phyloP scores from a whole-genome alignment of 345 rosid species.

The Mercurialis annua region DNA sequence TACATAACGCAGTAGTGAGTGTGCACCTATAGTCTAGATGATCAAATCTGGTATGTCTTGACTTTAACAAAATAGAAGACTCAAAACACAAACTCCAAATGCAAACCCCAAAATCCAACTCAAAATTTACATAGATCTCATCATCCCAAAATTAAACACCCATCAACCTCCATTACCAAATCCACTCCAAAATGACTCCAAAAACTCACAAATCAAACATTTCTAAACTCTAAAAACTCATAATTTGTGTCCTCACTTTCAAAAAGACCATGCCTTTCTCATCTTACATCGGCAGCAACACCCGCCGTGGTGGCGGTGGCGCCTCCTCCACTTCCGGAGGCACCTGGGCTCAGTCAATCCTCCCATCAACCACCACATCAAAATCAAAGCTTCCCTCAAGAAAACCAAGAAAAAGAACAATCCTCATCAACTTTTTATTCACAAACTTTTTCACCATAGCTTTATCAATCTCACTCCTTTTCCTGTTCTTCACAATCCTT shows the following conservation, averaged over 20 bases:
- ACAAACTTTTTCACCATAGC: conserved; percentile 74
- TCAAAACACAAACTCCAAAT: no score
- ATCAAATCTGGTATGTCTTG: no score
- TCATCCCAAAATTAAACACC: no score
- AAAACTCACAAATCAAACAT: background rate
- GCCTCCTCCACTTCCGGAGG: conserved; percentile 18
- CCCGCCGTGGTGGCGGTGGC: conserved; percentile 51
- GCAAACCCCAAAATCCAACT: no score
- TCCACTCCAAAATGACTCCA: background rate
- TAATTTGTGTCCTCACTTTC: no score
- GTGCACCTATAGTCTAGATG: no score
- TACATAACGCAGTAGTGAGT: no score
- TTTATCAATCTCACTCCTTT: conserved; percentile 55
- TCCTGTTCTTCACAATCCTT: conserved; percentile 66
- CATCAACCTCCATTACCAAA: background rate
- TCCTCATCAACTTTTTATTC: conserved; percentile 60
- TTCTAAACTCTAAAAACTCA: background rate
- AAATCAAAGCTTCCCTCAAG: conserved; percentile 56
- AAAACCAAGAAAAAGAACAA: conserved; percentile 62
- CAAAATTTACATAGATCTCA: no score
- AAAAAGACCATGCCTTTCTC: conserved; percentile 57
- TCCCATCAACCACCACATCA: conserved; percentile 40
- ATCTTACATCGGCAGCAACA: conserved; percentile 52
- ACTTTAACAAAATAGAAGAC: no score
- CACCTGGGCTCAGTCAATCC: conserved; percentile 51